Conservation (phyloP, 31 red algal genomes). For the Odonthalia washingtoniensis region DNA sequence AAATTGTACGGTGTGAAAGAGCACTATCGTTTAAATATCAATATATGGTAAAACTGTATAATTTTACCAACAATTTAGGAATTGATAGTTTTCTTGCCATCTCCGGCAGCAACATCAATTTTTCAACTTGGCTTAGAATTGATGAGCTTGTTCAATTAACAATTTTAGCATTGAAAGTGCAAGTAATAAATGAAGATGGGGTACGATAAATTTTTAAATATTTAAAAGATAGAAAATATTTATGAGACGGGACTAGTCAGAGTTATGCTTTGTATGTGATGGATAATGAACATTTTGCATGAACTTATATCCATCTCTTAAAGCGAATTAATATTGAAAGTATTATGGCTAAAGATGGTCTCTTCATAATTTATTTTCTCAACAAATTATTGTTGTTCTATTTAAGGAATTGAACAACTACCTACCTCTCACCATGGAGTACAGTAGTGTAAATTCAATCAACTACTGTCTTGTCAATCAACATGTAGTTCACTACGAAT, state of each 20-base stretch:
- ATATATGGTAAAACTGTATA: constrained; percentile 1
- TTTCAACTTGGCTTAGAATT: constrained; percentile 25
- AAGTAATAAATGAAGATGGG: neutral
- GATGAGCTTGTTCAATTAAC: constrained; percentile 18
- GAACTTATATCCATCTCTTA: neutral
- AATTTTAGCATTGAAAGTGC: neutral
- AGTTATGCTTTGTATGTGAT: neutral
- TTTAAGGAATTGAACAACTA: neutral
- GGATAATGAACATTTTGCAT: neutral
- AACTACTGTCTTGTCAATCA: too few species aligned
- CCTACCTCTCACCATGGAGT: too few species aligned
- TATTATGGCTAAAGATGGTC: too few species aligned
- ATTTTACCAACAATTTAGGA: neutral
- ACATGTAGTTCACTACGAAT: too few species aligned
- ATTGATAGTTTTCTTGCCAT: neutral
- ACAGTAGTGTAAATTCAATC: too few species aligned
- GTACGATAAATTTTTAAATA: neutral
- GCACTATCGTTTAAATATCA: neutral
- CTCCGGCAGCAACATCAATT: neutral
- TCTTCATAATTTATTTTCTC: too few species aligned
- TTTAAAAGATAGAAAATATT: constrained; percentile 11
- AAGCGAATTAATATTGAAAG: neutral
- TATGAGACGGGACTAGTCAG: neutral
- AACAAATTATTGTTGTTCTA: neutral
- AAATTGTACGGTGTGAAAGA: neutral